These are phyloP conservation scores for Pueraria montana DNA, from an alignment of 306 rosid genomes.

Conservation along the genomic window DNA sequence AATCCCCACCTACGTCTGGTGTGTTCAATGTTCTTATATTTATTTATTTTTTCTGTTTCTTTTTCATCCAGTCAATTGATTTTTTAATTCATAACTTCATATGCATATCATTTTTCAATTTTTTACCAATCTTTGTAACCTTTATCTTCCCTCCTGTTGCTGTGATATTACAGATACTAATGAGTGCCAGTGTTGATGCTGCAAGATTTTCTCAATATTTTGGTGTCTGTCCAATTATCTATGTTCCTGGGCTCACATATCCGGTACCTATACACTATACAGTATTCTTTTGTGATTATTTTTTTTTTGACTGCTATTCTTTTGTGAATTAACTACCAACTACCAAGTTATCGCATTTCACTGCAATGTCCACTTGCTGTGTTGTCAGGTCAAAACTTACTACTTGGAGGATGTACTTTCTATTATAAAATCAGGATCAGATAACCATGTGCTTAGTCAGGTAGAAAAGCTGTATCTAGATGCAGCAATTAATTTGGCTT, in stretches of 20 bases:
- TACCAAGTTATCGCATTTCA: neutral
- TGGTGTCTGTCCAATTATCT: conserved; percentile 89
- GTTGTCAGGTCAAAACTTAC: conserved; percentile 76
- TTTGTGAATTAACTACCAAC: conserved; percentile 37
- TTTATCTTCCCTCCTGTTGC: conserved; percentile 18
- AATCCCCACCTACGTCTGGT: conserved; percentile 84
- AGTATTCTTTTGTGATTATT: conserved; percentile 31
- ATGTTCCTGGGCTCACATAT: conserved; percentile 90
- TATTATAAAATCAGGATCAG: conserved; percentile 57
- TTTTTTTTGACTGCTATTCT: too few species aligned
- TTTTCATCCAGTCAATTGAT: conserved; percentile 14
- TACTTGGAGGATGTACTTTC: conserved; percentile 93
- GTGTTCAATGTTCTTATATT: conserved; percentile 49
- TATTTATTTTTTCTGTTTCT: conserved; percentile 24
- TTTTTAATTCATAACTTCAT: conserved; percentile 17
- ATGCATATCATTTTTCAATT: neutral
- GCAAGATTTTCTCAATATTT: conserved; percentile 88
- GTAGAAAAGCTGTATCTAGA: conserved; percentile 75
- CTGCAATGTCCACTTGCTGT: conserved; percentile 27
- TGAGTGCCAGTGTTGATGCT: conserved; percentile 93
- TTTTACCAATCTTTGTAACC: conserved; percentile 25
- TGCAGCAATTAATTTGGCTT: conserved; percentile 86
- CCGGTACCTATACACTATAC: conserved; percentile 62
- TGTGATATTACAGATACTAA: conserved; percentile 73
- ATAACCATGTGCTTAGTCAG: conserved; percentile 60